Base-by-base conservation (phyloP, 2,329 filamentous ascomycete genomes). In the Ophiostoma australiae region DNA sequence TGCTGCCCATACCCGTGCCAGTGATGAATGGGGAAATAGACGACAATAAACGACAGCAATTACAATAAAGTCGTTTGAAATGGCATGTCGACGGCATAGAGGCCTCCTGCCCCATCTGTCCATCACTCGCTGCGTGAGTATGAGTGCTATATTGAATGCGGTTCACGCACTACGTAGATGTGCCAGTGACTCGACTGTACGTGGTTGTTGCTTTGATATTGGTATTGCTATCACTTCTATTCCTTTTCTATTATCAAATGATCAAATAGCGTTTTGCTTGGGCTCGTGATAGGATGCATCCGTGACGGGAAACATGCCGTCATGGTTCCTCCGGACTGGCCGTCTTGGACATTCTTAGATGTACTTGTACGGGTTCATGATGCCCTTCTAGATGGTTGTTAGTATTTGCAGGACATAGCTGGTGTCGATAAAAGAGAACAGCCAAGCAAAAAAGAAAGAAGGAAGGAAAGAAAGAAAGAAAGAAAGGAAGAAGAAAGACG, bases 311-410 rank as follows among this genome's bases (percentile, higher is more conserved):
- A 35, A 13, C 58, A 63, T 20, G 27, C 58, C 27, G 13, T 33
- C 58, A 63, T 35, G 27, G 6, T 8, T 63, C 15, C 17, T 61
- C 17, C 31, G 4, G 31, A 13, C 11, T 27, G 31, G 6, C 52
- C 52, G n/a, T 35, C 15, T 31, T 31, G 41, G 27, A 10, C 23
- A n/a, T 55, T 41, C 23, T 13, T 81, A 90, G 75, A 98, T 91
- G 80, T 97, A 98, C 82, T 98, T 98, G 84, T 98, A 98, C 0
- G 94, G 94, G 82, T 97, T 98, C 93, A 98, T 96, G 81, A 98
- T 98, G 67, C 93, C 94, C 76, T 97, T 97, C 93, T 97, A 69
- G 67, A 69, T 74, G 74, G 76, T 75, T 70, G 76, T 75, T 70
- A 72, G 73, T 37, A 68, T 68, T 39, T 15, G 17, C 20, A 31